phyloP scores from a whole-genome alignment of 73 alveolate genomes.

The Tetrahymena malaccensis region DNA sequence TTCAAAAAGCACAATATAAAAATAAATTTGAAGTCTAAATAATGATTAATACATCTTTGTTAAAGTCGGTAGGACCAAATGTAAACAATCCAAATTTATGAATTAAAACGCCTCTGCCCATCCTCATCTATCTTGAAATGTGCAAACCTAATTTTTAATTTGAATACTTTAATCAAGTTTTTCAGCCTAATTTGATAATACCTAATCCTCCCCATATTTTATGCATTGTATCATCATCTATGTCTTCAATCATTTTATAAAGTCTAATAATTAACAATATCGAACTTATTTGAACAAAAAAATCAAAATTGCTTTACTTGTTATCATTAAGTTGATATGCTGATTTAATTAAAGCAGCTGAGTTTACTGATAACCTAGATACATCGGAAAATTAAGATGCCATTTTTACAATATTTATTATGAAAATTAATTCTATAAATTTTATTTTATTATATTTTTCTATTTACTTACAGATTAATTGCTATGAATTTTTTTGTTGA shows the following conservation, averaged over 20 bases:
- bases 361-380: not conserved
- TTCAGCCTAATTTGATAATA: not conserved
- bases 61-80: slow-evolving; percentile 36
- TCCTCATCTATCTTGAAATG: slow-evolving; percentile 15
- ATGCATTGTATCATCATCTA: not conserved
- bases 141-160: not conserved
- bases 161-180: not conserved
- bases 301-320: not conserved
- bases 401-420: not conserved
- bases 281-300: not conserved
- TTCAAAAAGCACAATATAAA: too few species aligned
- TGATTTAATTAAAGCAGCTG: not conserved
- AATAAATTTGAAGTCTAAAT: not conserved
- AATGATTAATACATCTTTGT: slow-evolving; percentile 24
- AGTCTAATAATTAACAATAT: not conserved
- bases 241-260: not conserved
- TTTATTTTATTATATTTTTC: not conserved
- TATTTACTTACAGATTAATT: not conserved
- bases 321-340: not conserved
- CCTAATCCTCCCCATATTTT: not conserved
- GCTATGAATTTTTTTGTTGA: not conserved
- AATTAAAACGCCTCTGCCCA: slow-evolving; percentile 44
- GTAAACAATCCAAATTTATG: slow-evolving; percentile 29
- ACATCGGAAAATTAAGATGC: not conserved
- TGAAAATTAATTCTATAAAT: not conserved